Evolutionary conservation across 139 green algal species (phyloP).

Genomic region (Pleodorina starrii): DNA sequence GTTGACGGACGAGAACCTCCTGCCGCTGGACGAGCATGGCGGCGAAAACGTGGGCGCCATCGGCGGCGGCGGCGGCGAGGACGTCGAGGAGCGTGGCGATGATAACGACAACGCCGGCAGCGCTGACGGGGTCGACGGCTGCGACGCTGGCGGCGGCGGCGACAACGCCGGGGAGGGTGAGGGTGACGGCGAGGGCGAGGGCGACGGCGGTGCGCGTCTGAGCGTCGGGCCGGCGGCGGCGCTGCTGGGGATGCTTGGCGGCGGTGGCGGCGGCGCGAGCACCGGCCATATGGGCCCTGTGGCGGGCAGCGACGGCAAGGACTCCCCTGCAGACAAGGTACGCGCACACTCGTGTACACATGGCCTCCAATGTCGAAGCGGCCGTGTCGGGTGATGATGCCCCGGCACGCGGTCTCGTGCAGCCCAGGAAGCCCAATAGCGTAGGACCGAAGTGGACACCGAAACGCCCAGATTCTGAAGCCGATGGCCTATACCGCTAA

Average conservation of each 20-base stretch:
- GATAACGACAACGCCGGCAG: constrained; percentile 47
- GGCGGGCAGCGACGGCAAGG: constrained; percentile 24
- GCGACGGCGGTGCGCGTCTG: background rate
- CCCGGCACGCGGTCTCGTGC: no score
- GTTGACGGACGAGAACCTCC: constrained; percentile 37
- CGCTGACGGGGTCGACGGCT: background rate
- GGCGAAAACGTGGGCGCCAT: constrained; percentile 1
- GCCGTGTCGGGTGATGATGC: no score
- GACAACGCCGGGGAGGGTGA: background rate
- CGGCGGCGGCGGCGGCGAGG: constrained; percentile 4
- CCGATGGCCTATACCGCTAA: no score
- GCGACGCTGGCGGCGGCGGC: background rate
- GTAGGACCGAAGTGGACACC: no score
- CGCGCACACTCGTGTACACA: no score
- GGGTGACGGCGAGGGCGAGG: background rate
- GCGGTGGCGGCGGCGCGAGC: constrained; percentile 35
- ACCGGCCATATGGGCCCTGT: constrained; percentile 38
- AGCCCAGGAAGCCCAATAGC: no score
- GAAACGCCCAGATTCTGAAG: no score
- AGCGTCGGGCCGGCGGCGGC: constrained; percentile 46
- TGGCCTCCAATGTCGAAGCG: no score
- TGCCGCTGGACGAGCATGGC: constrained; percentile 33
- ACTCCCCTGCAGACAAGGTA: constrained; percentile 29
- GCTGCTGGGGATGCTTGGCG: constrained; percentile 39
- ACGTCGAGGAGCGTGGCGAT: constrained; percentile 20